Conservation (phyloP, 1,284 basidiomycete genomes). For the Ceratobasidium sp. region DNA sequence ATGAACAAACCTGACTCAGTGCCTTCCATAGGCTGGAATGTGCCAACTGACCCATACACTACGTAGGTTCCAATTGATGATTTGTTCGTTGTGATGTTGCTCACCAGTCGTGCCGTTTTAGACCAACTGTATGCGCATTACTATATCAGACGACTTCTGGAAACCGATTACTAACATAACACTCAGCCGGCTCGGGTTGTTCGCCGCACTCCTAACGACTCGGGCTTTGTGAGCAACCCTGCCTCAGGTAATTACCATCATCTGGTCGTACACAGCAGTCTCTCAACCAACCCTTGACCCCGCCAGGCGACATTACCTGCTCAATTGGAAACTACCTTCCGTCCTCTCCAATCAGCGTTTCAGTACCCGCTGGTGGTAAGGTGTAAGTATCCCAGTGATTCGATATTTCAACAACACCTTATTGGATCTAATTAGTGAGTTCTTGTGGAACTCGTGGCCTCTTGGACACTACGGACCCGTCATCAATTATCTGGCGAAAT, state of each 20-base stretch:
- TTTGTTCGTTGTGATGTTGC: neutral
- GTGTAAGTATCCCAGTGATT: constrained; percentile 1
- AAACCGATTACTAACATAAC: neutral
- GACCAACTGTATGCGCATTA: no score
- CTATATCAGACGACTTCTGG: no score
- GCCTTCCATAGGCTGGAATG: constrained; percentile 1
- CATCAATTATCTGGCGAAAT: constrained; percentile 36
- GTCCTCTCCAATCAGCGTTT: constrained; percentile 19
- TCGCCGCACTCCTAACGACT: constrained; percentile 26
- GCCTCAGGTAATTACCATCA: neutral
- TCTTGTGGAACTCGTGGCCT: constrained; percentile 37
- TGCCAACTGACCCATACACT: constrained; percentile 1
- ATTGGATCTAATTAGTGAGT: neutral
- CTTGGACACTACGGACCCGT: constrained; percentile 37
- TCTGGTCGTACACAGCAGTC: neutral
- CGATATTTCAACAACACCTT: neutral
- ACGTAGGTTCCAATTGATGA: neutral
- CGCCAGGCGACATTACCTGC: constrained; percentile 32
- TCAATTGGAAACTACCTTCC: constrained; percentile 32
- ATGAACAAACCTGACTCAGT: neutral
- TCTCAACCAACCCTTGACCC: neutral
- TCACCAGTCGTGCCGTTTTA: no score
- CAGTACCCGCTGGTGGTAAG: constrained; percentile 27
- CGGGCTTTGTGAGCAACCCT: constrained; percentile 28
- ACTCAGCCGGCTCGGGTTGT: constrained; percentile 2